Evolutionary conservation across 192 early-diverging fungal genomes (phyloP).

Genomic region (Umbelopsis ramanniana): DNA sequence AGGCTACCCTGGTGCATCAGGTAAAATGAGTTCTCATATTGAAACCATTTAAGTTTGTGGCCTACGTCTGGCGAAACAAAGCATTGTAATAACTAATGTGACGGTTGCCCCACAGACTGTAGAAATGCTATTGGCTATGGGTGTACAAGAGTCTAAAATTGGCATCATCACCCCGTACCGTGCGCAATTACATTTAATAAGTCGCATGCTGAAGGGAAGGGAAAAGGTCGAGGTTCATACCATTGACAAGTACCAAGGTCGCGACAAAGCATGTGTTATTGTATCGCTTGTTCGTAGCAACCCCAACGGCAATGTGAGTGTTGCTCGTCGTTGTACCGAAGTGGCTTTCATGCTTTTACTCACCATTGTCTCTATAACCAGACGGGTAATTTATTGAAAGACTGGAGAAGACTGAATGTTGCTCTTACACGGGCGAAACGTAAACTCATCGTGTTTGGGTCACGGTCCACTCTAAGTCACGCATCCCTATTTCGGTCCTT

Average conservation of each 20-base stretch:
- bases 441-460: slow-evolving; percentile 92
- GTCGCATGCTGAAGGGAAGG: slow-evolving; percentile 37
- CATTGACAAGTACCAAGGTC: slow-evolving; percentile 93
- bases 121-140: slow-evolving; percentile 62
- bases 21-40: slow-evolving; percentile 3
- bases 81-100: too few relatives aligned
- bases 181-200: slow-evolving; percentile 65
- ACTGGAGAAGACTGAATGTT: slow-evolving; percentile 95
- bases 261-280: slow-evolving; percentile 91
- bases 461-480: slow-evolving; percentile 65
- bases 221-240: slow-evolving; percentile 77
- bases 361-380: slow-evolving; percentile 26
- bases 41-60: too few relatives aligned
- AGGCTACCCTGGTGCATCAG: slow-evolving; percentile 64
- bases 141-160: slow-evolving; percentile 66
- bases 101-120: slow-evolving; percentile 37
- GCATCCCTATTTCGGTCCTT: slow-evolving; percentile 62
- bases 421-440: slow-evolving; percentile 88
- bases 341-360: too few relatives aligned
- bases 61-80: not conserved
- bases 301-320: slow-evolving; percentile 56
- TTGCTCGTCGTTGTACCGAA: too few relatives aligned
- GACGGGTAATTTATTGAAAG: slow-evolving; percentile 84
- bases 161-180: slow-evolving; percentile 90
- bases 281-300: slow-evolving; percentile 92